Conservation (phyloP, 2,329 filamentous ascomycete genomes). For the Aspergillus sp. region DNA sequence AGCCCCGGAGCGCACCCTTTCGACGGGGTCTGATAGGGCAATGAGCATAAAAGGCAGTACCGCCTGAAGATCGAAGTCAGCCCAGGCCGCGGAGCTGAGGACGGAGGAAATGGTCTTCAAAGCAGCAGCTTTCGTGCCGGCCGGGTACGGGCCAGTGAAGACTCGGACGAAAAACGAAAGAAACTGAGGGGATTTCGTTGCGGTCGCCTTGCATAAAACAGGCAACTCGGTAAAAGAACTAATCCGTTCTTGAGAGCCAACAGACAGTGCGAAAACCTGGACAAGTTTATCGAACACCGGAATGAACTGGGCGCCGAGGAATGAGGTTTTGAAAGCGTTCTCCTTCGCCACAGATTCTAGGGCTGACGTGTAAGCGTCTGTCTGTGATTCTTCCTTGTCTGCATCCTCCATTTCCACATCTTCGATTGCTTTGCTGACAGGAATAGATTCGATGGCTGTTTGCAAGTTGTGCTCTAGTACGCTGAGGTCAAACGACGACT, state of each 20-base stretch:
- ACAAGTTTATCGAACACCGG: constrained; percentile 39
- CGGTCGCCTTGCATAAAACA: constrained; percentile 39
- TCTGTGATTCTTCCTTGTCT: constrained; percentile 21
- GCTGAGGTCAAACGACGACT: constrained; percentile 70
- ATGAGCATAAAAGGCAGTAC: constrained; percentile 78
- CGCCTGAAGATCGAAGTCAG: constrained; percentile 67
- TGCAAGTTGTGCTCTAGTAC: constrained; percentile 73
- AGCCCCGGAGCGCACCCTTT: constrained; percentile 73
- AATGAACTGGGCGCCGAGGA: constrained; percentile 35
- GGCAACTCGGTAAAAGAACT: constrained; percentile 38
- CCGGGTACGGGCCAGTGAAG: constrained; percentile 71
- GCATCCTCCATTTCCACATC: constrained; percentile 54
- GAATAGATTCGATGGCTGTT: constrained; percentile 62
- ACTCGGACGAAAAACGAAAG: constrained; percentile 74
- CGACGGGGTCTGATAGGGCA: constrained; percentile 72
- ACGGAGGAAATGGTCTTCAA: constrained; percentile 63
- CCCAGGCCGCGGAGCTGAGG: constrained; percentile 48
- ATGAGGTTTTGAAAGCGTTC: constrained; percentile 33
- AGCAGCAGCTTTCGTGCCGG: constrained; percentile 67
- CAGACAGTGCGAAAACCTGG: constrained; percentile 37
- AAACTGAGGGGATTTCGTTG: constrained; percentile 64
- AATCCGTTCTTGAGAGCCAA: constrained; percentile 30
- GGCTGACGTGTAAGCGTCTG: constrained; percentile 32
- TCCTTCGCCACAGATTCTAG: constrained; percentile 34
- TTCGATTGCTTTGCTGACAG: constrained; percentile 50